A percentile compares a stretch with the other conserved stretches of the same genome.
phyloP scores from a whole-genome alignment of 306 rosid genomes.

The Pachyrhizus erosus region DNA sequence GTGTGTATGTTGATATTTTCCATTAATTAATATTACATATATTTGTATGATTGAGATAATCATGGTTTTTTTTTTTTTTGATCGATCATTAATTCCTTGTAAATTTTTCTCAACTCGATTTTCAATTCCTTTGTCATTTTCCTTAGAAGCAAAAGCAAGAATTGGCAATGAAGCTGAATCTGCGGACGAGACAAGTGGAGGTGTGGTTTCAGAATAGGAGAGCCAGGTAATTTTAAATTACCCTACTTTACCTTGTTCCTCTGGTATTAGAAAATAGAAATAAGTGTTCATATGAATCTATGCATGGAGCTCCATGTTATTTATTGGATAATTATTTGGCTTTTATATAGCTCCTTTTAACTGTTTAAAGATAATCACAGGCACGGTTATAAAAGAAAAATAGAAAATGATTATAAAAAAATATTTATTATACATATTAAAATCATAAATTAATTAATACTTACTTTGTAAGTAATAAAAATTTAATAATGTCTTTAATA shows the following conservation, averaged over 20 bases:
- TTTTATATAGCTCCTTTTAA: neutral
- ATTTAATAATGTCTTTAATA: neutral
- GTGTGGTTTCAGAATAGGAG: slow-evolving; percentile 98
- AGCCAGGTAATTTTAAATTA: slow-evolving; percentile 65
- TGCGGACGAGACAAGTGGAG: slow-evolving; percentile 88
- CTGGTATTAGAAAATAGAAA: neutral
- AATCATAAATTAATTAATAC: neutral
- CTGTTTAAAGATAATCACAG: neutral
- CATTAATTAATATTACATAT: neutral
- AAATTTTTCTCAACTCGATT: neutral
- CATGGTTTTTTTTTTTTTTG: neutral
- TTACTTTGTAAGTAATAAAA: neutral
- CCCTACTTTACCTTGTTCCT: neutral
- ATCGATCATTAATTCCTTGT: neutral
- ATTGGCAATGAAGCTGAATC: slow-evolving; percentile 67
- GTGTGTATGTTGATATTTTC: neutral
- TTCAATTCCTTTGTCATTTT: neutral
- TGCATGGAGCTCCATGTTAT: neutral
- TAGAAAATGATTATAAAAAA: neutral
- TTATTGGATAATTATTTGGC: neutral
- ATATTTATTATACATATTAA: no score
- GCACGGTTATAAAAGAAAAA: neutral
- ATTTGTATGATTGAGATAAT: neutral
- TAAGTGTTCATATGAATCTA: neutral
- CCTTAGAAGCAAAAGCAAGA: slow-evolving; percentile 87